Base-by-base conservation (phyloP, 2,329 filamentous ascomycete species). In the Fusarium domesticum region DNA sequence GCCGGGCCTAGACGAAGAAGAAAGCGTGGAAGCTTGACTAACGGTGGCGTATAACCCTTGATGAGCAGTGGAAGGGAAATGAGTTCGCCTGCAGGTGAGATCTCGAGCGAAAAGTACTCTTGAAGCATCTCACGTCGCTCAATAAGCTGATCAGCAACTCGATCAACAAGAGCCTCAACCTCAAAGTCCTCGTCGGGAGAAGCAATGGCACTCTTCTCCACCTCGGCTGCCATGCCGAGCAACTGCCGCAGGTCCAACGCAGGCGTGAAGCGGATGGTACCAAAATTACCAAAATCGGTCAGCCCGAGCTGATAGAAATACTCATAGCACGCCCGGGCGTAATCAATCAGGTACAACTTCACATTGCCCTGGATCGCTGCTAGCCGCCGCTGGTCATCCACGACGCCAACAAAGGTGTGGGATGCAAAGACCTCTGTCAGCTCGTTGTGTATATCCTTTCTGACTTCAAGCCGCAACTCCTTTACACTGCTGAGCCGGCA, bases 231-330 rank as follows among this genome's bases (percentile, higher is more conserved):
- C 33, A 95, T 78, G 11, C 72, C 70, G 12, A 98, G 75, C 6
- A 97, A 67, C 44, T 87, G 81, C 5, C 75, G 70, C 5, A 98
- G 70, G 45, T 82, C 75, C 1, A 96, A 76, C 0, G 89, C 78
- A 2, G 89, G 87, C 37, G 83, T 80, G 58, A 98, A 89, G 10
- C 80, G 82, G 46, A 98, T 90, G 17, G 75, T 68, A 3, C 93
- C 93, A 60, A 96, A 96, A 64, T 98, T 98, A 2, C 87, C 89
- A 68, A 98, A 98, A 62, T 98, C 90, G 0, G 90, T 95, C 28
- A 98, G 77, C 0, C 90, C 92, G 16, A 97, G 71, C 68, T 98
- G 93, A 70, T 98, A 98, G 65, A 97, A 95, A 65, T 92, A 95
- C 58, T 97, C 92, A 50, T 83, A 87, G 64, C 83, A 87, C 1